Evolutionary conservation across 2,329 filamentous ascomycete genomes (phyloP).

Genomic region (Arthrobotrys megalospora): DNA sequence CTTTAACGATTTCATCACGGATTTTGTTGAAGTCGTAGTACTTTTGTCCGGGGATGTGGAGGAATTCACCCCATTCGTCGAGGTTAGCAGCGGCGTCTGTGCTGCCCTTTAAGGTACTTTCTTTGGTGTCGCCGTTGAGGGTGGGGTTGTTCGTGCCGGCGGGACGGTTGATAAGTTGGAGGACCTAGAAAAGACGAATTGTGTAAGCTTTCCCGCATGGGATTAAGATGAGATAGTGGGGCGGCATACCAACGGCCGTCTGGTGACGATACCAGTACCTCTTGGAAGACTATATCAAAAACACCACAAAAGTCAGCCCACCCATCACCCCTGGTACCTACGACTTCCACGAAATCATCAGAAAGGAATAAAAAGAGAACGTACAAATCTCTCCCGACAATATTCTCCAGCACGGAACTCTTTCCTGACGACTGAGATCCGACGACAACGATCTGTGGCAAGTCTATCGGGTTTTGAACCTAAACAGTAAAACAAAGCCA

Average conservation of each 20-base stretch:
- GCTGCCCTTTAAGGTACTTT: slow-evolving; percentile 76
- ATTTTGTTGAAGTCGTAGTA: slow-evolving; percentile 99
- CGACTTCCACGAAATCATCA: not conserved
- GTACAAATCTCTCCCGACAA: slow-evolving; percentile 98
- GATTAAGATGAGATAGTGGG: not conserved
- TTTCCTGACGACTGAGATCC: slow-evolving; percentile 99
- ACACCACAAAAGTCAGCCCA: slow-evolving; percentile 8
- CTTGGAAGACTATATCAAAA: slow-evolving; percentile 81
- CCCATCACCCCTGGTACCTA: not conserved
- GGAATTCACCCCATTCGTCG: slow-evolving; percentile 98
- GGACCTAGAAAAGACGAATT: slow-evolving; percentile 69
- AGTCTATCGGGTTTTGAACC: slow-evolving; percentile 99
- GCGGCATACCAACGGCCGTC: slow-evolving; percentile 80
- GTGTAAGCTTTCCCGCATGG: slow-evolving; percentile 19
- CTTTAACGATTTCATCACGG: slow-evolving; percentile 94
- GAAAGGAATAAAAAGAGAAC: slow-evolving; percentile 67
- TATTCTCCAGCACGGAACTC: slow-evolving; percentile 98
- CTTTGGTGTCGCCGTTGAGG: slow-evolving; percentile 68
- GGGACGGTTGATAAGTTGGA: slow-evolving; percentile 96
- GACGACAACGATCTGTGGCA: slow-evolving; percentile 97
- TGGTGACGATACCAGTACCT: slow-evolving; percentile 96
- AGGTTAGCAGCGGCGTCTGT: slow-evolving; percentile 89
- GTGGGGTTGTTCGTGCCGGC: slow-evolving; percentile 75
- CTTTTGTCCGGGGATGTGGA: slow-evolving; percentile 97
- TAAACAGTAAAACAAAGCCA: slow-evolving; percentile 65